These are phyloP conservation scores for Hanseniaspora lindneri DNA, from an alignment of 805 yeast genomes.

Conservation along the genomic window DNA sequence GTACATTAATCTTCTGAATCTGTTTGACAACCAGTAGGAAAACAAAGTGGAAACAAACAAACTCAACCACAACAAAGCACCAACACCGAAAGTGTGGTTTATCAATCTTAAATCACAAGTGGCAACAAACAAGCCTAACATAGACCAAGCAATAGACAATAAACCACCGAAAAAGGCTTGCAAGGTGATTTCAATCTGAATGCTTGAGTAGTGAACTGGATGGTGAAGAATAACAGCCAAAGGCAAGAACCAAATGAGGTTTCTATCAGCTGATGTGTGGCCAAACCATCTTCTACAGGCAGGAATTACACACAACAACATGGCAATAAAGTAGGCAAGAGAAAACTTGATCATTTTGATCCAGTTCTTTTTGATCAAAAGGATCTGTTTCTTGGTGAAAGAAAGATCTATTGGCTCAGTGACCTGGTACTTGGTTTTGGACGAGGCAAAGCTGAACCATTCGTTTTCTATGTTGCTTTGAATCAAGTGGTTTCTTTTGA, in stretches of 20 bases:
- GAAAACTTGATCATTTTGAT: conserved; percentile 26
- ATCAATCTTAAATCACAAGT: conserved; percentile 31
- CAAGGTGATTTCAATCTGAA: conserved; percentile 37
- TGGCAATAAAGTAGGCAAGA: conserved; percentile 33
- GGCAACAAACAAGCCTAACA: conserved; percentile 35
- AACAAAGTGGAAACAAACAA: conserved; percentile 31
- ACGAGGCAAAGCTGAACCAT: neutral
- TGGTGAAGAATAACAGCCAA: conserved; percentile 36
- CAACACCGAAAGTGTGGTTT: conserved; percentile 28
- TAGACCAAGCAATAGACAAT: conserved; percentile 36
- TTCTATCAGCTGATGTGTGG: conserved; percentile 12
- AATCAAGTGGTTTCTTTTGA: neutral
- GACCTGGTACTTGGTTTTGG: neutral
- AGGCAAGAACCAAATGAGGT: conserved; percentile 32
- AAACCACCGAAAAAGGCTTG: conserved; percentile 33
- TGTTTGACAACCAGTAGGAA: conserved; percentile 34
- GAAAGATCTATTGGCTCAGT: neutral
- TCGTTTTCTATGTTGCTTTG: neutral
- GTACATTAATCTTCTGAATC: conserved; percentile 33
- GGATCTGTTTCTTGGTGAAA: neutral
- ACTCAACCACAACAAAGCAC: conserved; percentile 37
- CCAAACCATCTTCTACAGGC: conserved; percentile 37
- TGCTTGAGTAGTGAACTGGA: conserved; percentile 37
- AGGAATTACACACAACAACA: conserved; percentile 31
- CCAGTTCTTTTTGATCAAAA: conserved; percentile 9